Base-by-base conservation (phyloP, 306 rosid genomes). In the Cotoneaster glaucophyllus region DNA sequence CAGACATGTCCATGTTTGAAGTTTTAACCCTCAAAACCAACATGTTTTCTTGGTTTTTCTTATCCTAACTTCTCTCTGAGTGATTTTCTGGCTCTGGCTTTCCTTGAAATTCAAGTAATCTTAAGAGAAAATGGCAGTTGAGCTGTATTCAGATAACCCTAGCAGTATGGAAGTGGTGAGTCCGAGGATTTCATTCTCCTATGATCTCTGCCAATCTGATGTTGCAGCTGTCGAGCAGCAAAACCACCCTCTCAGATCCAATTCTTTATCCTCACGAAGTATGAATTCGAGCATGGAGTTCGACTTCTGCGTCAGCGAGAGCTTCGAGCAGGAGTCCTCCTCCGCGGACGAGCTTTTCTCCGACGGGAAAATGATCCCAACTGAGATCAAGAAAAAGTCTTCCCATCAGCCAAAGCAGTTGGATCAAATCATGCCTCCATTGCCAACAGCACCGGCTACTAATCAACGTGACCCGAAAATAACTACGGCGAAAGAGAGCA, bases 271-370 rank as follows among this genome's bases (percentile, higher is more conserved):
- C 25, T 57, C 65, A 13, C 31, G 67, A 25, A 84, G 83, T 13
- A 79, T 86, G 79, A 86, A 85, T 70, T 85, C 92, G 56, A 84
- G 87, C 86, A 66, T 86, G 17, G 98, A 91, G 77, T 93, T 93
- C 54, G 92, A 93, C 78, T 90, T 93, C 78, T 89, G 92, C 83
- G 89, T 93, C 31, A 81, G 82, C 1, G 88, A 88, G 62, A 82
- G 81, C 67, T 81, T 80, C 64, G 89, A 86, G 37, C 88, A 76
- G 56, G 90, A 91, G n/a, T 86, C 98, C 22, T 91, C 92, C 37
- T 86, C 97, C 8, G 98, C 98, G 1, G 98, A 93, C 22, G 98
- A 93, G 71, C 93, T 93, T 76, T 93, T 93, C 93, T 89, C 87
- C 8, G 84, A 83, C 34, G 98, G 98, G 32, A 88, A 86, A 63